Evolutionary conservation across 2,329 filamentous ascomycete species (phyloP), one percentile per base, ranked within the genome.

Genomic region (Colletotrichum lupini): DNA sequence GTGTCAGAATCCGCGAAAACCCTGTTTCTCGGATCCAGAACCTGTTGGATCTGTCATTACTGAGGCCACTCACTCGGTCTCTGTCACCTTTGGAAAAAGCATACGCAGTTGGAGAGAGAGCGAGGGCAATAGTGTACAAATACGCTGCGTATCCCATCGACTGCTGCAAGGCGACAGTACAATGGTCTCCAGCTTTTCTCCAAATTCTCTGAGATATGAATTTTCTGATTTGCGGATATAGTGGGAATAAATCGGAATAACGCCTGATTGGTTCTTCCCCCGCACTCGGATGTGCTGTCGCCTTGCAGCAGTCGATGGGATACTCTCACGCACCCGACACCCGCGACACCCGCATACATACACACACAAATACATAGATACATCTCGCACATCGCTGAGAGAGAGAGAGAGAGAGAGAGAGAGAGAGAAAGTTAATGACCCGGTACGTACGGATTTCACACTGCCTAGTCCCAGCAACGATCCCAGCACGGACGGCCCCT

Each of bases 401-500:
- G 28, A 12, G 26, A 52, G 28, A n/a, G 60, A 32, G 28, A n/a
- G 28, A n/a, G 60, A 32, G n/a, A n/a, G 28, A 12, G 26, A 52
- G 28, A n/a, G 60, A 32, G 28, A n/a, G 28, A n/a, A n/a, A 62
- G 60, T 63, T 28, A 26, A 46, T 30, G 49, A 64, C 35, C 30
- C 49, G 61, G 49, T 56, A 56, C 9, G 61, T 64, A 55, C 30
- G 30, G 14, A 64, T 55, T 37, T 37, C 49, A 35, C 12, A 64
- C 49, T 64, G 61, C 22, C 22, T 35, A 28, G 58, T 60, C 62
- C 62, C 56, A 66, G 68, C 68, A 66, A 37, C 68, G 32, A 58
- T 60, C 63, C 64, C 49, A 72, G 69, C 69, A 68, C 65, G 69
- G 58, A 59, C 69, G 58, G 65, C 56, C 63, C 62, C 68, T 60